phyloP scores from a whole-genome alignment of 331 rosid genomes.

The Rosa hybrid region DNA sequence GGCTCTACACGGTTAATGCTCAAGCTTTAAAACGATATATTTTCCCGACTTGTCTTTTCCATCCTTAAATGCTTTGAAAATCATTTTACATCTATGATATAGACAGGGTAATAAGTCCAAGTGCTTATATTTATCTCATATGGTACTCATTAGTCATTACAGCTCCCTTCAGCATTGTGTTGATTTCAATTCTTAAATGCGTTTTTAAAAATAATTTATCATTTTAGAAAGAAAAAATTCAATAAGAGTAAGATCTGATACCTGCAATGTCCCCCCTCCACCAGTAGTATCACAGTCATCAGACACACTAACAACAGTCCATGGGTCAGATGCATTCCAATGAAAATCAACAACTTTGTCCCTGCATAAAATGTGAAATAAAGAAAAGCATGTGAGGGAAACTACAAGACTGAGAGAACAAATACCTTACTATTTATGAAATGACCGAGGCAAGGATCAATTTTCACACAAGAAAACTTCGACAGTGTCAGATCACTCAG shows the following conservation, averaged over 20 bases:
- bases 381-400: conserved; percentile 8
- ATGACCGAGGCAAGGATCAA: neutral
- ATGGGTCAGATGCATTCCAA: conserved; percentile 95
- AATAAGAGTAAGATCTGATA: conserved; percentile 19
- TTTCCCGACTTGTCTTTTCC: neutral
- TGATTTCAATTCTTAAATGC: neutral
- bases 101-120: neutral
- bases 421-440: neutral
- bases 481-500: too few species aligned
- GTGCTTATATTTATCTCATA: neutral
- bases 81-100: neutral
- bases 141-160: conserved; percentile 9
- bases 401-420: neutral
- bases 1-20: neutral
- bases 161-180: neutral
- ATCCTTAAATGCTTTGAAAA: neutral
- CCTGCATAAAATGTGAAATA: conserved; percentile 42
- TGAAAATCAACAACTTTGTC: conserved; percentile 97
- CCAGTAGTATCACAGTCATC: conserved; percentile 98
- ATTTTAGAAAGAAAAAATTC: neutral
- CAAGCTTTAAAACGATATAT: neutral
- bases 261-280: conserved; percentile 99
- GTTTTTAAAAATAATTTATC: neutral
- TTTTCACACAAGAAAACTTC: too few species aligned
- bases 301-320: conserved; percentile 98